Percentiles rank a stretch among this genome's conserved stretches.
Evolutionary conservation across 2,329 filamentous ascomycete species (phyloP).

Genomic region (Periglandula ipomoeae): DNA sequence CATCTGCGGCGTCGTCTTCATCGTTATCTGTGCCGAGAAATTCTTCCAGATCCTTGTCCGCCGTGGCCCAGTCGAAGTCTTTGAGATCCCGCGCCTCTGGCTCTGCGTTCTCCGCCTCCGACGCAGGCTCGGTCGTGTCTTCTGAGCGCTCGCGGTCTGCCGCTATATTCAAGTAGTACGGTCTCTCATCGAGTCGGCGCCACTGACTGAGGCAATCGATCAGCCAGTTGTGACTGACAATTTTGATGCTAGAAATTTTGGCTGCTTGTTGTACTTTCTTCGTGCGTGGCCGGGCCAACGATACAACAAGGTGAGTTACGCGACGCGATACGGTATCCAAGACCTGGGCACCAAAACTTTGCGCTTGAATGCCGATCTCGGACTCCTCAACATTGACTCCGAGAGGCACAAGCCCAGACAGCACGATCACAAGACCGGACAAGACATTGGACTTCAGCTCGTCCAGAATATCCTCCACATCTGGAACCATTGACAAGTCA

Average conservation of each 20-base stretch:
- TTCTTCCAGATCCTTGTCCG: slow-evolving; percentile 66
- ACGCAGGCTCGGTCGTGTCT: slow-evolving; percentile 23
- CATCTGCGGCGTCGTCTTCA: slow-evolving; percentile 21
- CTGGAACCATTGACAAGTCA: slow-evolving; percentile 55
- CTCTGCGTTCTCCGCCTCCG: slow-evolving; percentile 20
- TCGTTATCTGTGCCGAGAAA: slow-evolving; percentile 54
- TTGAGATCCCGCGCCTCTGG: slow-evolving; percentile 36
- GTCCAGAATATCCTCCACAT: slow-evolving; percentile 79
- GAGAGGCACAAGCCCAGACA: slow-evolving; percentile 83
- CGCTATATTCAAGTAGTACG: slow-evolving; percentile 68
- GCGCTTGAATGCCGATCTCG: slow-evolving; percentile 80
- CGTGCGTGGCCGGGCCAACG: slow-evolving; percentile 63
- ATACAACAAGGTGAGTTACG: slow-evolving; percentile 68
- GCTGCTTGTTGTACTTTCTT: slow-evolving; percentile 86
- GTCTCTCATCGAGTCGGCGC: slow-evolving; percentile 67
- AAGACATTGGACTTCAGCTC: slow-evolving; percentile 71
- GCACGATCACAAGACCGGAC: slow-evolving; percentile 66
- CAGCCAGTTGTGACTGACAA: slow-evolving; percentile 89
- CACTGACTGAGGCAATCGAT: slow-evolving; percentile 77
- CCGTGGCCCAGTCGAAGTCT: slow-evolving; percentile 33
- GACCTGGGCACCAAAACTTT: slow-evolving; percentile 69
- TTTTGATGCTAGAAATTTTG: slow-evolving; percentile 70
- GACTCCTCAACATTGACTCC: slow-evolving; percentile 70
- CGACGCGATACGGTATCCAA: slow-evolving; percentile 47
- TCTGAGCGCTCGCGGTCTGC: slow-evolving; percentile 44